Percentiles rank a stretch among this genome's conserved stretches.
Conservation (phyloP, 495 filamentous ascomycete genomes). For the Pyrenula massariospora region DNA sequence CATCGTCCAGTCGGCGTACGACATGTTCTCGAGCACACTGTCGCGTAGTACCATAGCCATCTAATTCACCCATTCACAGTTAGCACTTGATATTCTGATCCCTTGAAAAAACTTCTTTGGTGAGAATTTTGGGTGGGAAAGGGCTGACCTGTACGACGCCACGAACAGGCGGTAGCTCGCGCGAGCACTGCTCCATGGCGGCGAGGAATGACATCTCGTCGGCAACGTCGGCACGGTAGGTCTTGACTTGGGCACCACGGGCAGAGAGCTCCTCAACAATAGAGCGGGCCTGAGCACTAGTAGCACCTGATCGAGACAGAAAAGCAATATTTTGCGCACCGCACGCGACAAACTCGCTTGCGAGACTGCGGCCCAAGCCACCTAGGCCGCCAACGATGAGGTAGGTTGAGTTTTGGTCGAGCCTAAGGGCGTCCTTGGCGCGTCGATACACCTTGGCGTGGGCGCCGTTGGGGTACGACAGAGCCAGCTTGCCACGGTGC, state of each 20-base stretch:
- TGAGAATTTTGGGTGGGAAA: too few relatives aligned
- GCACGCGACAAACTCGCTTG: conserved; percentile 39
- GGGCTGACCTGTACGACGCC: too few relatives aligned
- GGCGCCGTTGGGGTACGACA: conserved; percentile 21
- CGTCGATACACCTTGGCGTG: conserved; percentile 6
- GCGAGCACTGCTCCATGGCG: too few relatives aligned
- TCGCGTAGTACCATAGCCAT: too few relatives aligned
- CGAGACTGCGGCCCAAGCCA: conserved; percentile 39
- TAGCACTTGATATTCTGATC: too few relatives aligned
- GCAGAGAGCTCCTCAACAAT: background rate
- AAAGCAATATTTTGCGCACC: conserved; percentile 40
- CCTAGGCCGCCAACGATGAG: conserved; percentile 44
- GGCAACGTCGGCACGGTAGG: conserved; percentile 26
- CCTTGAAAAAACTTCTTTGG: too few relatives aligned
- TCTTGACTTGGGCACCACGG: conserved; percentile 7
- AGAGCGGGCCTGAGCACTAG: background rate
- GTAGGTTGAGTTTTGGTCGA: conserved; percentile 31
- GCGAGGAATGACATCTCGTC: too few relatives aligned
- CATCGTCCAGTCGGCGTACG: conserved; percentile 30
- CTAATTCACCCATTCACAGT: too few relatives aligned
- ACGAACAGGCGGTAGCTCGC: too few relatives aligned
- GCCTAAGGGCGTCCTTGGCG: background rate
- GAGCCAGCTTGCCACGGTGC: conserved; percentile 45
- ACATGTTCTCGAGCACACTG: conserved; percentile 44
- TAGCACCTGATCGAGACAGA: conserved; percentile 32